Conservation (phyloP, 1,284 basidiomycete species). For the Ustilago lituana region DNA sequence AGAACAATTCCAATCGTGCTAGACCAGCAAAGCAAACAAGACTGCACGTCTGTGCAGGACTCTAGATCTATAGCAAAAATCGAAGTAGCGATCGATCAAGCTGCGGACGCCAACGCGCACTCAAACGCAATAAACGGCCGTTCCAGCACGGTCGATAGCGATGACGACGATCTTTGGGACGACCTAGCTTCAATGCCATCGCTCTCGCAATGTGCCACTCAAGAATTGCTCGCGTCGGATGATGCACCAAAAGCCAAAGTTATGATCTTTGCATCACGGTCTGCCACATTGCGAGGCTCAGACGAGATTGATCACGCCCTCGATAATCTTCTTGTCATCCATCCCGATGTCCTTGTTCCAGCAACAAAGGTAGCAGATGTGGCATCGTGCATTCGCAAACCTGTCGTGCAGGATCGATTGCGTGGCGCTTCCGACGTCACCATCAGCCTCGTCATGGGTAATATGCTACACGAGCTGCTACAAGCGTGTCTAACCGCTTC, state of each 20-base stretch:
- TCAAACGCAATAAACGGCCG: not conserved
- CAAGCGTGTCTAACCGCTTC: conserved; percentile 59
- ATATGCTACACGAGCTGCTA: conserved; percentile 61
- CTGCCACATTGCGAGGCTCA: not conserved
- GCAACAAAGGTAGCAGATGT: conserved; percentile 60
- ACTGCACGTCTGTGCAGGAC: not conserved
- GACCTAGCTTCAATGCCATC: conserved; percentile 42
- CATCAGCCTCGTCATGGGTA: conserved; percentile 59
- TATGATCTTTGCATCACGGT: conserved; percentile 37
- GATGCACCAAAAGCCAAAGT: conserved; percentile 11
- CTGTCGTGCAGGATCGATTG: conserved; percentile 58
- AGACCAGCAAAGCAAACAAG: not conserved
- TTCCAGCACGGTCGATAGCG: conserved; percentile 4
- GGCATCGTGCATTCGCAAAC: conserved; percentile 58
- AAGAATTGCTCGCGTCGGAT: conserved; percentile 25
- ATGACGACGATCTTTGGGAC: conserved; percentile 52
- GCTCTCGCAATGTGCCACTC: conserved; percentile 28
- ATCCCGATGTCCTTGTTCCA: conserved; percentile 62
- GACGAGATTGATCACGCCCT: conserved; percentile 18
- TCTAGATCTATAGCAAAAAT: not conserved
- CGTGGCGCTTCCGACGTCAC: conserved; percentile 45
- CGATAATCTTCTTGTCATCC: conserved; percentile 60
- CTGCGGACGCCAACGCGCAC: not conserved
- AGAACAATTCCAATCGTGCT: conserved; percentile 11
- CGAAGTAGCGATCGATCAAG: conserved; percentile 15